These are phyloP conservation scores for Septoria linicola DNA, from an alignment of 2,329 filamentous ascomycete genomes.

Conservation along the genomic window DNA sequence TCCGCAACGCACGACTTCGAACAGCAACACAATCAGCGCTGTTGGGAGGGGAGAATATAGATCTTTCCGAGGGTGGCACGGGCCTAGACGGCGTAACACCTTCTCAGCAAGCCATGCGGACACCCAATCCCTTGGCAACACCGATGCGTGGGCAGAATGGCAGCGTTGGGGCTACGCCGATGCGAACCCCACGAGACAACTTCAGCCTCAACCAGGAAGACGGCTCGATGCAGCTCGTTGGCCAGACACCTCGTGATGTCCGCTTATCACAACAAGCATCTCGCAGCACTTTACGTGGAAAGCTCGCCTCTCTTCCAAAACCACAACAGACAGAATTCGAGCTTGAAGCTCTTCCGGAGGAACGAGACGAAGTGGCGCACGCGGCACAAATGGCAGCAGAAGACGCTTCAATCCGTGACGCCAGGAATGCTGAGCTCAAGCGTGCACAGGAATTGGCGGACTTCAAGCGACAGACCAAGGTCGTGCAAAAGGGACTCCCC, in stretches of 20 bases:
- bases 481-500: constrained; percentile 82
- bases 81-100: constrained; percentile 85
- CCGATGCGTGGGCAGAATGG: constrained; percentile 64
- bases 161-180: constrained; percentile 66
- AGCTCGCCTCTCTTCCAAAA: constrained; percentile 80
- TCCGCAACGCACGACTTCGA: constrained; percentile 85
- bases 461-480: constrained; percentile 79
- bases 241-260: constrained; percentile 74
- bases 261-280: constrained; percentile 68
- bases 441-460: constrained; percentile 69
- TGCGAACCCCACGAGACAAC: constrained; percentile 84
- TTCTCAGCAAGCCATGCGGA: constrained; percentile 76
- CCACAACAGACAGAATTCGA: constrained; percentile 95
- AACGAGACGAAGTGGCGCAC: constrained; percentile 61
- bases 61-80: constrained; percentile 80
- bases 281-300: constrained; percentile 66
- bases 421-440: constrained; percentile 59
- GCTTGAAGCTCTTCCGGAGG: constrained; percentile 77
- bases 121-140: constrained; percentile 92
- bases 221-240: constrained; percentile 63
- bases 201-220: constrained; percentile 78
- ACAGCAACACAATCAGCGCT: constrained; percentile 93
- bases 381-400: constrained; percentile 59
- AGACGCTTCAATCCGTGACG: constrained; percentile 72
- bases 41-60: constrained; percentile 89